Evolutionary conservation across 139 green algal genomes (phyloP).

Genomic region (Micractinium sp.): DNA sequence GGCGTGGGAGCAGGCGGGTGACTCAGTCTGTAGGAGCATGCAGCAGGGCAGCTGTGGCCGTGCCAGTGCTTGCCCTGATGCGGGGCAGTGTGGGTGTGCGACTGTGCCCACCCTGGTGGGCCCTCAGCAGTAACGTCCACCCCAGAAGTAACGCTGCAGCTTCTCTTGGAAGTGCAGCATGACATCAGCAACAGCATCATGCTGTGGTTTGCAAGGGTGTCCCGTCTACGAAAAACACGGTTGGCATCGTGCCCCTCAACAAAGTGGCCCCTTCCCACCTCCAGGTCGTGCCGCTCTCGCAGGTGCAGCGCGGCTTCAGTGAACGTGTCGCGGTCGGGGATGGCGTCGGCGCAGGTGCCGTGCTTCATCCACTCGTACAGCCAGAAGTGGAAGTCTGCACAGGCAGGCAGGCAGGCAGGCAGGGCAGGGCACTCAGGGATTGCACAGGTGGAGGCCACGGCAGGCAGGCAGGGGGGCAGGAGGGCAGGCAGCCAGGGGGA

Average conservation of each 20-base stretch:
- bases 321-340: slow-evolving; percentile 53
- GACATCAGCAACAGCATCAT: too few relatives aligned
- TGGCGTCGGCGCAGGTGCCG: slow-evolving; percentile 59
- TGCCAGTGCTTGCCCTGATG: not conserved
- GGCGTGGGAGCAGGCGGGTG: not conserved
- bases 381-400: slow-evolving; percentile 52
- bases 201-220: too few relatives aligned
- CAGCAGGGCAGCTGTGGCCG: not conserved
- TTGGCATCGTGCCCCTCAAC: not conserved
- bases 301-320: slow-evolving; percentile 55
- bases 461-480: not conserved
- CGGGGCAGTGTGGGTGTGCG: too few relatives aligned
- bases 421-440: not conserved
- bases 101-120: too few relatives aligned
- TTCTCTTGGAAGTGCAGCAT: too few relatives aligned
- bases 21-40: not conserved
- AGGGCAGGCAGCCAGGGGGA: not conserved
- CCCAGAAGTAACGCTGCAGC: too few relatives aligned
- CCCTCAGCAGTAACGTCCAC: too few relatives aligned
- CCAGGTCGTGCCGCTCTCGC: slow-evolving; percentile 49
- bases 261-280: not conserved
- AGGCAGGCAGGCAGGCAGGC: not conserved
- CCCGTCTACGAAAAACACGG: not conserved
- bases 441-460: not conserved
- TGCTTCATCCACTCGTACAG: slow-evolving; percentile 70